Evolutionary conservation across 1,284 basidiomycete genomes (phyloP).

Genomic region (Ganoderma multipileum): DNA sequence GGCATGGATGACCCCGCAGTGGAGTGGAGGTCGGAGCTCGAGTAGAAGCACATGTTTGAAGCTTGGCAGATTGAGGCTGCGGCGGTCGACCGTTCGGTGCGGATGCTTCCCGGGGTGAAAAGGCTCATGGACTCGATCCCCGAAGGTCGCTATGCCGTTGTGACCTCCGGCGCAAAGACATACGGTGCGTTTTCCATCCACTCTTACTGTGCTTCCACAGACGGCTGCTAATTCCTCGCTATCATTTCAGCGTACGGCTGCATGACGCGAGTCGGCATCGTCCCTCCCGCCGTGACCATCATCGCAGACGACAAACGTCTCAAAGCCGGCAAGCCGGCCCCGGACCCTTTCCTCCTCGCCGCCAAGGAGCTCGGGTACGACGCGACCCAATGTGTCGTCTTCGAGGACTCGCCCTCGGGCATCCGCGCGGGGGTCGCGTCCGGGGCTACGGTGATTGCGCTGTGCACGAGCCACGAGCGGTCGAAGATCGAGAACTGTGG

Average conservation of each 20-base stretch:
- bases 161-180: slow-evolving; percentile 79
- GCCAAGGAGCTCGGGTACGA: slow-evolving; percentile 73
- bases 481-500: slow-evolving; percentile 47
- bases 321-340: slow-evolving; percentile 71
- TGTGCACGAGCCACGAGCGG: slow-evolving; percentile 72
- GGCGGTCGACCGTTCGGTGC: slow-evolving; percentile 41
- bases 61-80: slow-evolving; percentile 69
- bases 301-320: slow-evolving; percentile 80
- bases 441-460: slow-evolving; percentile 78
- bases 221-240: no score
- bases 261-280: slow-evolving; percentile 78
- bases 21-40: slow-evolving; percentile 35
- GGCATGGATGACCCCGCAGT: slow-evolving; percentile 43
- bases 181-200: slow-evolving; percentile 53
- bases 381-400: slow-evolving; percentile 67
- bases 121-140: slow-evolving; percentile 75
- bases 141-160: slow-evolving; percentile 72
- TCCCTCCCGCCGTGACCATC: slow-evolving; percentile 75
- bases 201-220: no score
- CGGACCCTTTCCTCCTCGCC: slow-evolving; percentile 79
- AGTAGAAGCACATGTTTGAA: slow-evolving; percentile 47
- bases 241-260: slow-evolving; percentile 65
- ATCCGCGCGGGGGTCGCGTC: slow-evolving; percentile 76
- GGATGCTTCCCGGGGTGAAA: slow-evolving; percentile 26
- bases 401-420: slow-evolving; percentile 79